Evolutionary conservation across 306 rosid species (phyloP), one percentile per base, ranked within the genome.

Genomic region (Inga laurina): DNA sequence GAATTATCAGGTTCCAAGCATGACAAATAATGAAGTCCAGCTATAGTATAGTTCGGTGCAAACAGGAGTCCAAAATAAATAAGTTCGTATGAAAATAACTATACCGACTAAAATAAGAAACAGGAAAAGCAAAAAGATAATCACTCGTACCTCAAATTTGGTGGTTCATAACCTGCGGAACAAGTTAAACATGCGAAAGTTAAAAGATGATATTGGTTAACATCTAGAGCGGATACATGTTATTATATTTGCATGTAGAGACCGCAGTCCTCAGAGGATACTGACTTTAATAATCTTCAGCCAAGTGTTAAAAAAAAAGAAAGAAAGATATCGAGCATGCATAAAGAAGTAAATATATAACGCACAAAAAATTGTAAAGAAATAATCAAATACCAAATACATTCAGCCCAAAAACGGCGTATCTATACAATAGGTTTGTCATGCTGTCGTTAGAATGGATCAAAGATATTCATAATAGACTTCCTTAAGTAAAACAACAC

Each of bases 161-260:
- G 98, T 5, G 97, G 93, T 87, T 94, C 92, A 87, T 86, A 90
- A 57, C 98, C 97, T 94, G 92, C 79, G 89, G 66, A 64, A 82
- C 27, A 85, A 83, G 32, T 51, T 10, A 43, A 61, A 45, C 68
- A 52, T 7, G 32, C 44, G 27, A 39, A 74, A 48, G 46, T 87
- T 80, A 78, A 65, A 61, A 64, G 11, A 82, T 67, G 76, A 54
- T 7, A 74, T 67, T 49, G 68, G 24, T 66, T 13, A 34, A 66
- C 52, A 39, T 62, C 54, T 24, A 49, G 4, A 35, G 35, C 78
- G 7, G 56, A 83, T 57, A 30, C 45, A 49, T 37, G 16, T 27
- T 46, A 70, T 78, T 8, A 74, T 32, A 67, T 74, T 74, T 75
- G 52, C 66, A 39, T 61, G 74, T 11, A 80, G 27, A 65, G 57